Percentiles rank a stretch among this genome's conserved stretches.
Conservation (phyloP, 2,329 filamentous ascomycete species). For the Colletotrichum sp. region DNA sequence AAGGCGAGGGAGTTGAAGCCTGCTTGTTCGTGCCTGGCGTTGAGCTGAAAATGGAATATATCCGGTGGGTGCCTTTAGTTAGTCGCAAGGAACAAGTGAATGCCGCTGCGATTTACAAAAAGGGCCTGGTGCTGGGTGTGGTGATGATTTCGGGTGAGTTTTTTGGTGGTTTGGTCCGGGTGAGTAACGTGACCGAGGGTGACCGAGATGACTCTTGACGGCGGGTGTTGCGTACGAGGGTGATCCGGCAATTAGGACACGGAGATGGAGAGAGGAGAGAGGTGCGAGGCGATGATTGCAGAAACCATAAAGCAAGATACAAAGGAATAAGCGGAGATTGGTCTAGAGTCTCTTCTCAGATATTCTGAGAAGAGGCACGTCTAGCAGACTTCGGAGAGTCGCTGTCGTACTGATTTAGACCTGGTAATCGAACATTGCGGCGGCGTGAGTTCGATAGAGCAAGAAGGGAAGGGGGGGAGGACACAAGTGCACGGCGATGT, state of each 20-base stretch:
- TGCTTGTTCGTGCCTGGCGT: constrained; percentile 8
- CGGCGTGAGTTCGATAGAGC: constrained; percentile 53
- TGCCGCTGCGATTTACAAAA: constrained; percentile 45
- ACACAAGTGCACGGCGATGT: constrained; percentile 29
- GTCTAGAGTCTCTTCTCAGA: constrained; percentile 30
- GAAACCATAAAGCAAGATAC: constrained; percentile 20
- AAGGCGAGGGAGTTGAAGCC: constrained; percentile 5
- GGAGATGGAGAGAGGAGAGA: constrained; percentile 16
- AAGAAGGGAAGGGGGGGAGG: constrained; percentile 38
- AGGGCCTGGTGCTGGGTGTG: constrained; percentile 13
- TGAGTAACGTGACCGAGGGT: constrained; percentile 20
- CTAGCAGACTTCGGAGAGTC: constrained; percentile 62
- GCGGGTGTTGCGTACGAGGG: constrained; percentile 21
- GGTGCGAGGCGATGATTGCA: constrained; percentile 18
- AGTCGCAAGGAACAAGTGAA: constrained; percentile 57
- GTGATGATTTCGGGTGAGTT: constrained; percentile 1
- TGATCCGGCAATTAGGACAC: constrained; percentile 19
- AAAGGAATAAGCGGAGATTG: constrained; percentile 38
- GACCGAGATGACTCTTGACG: constrained; percentile 19
- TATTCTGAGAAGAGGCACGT: constrained; percentile 20
- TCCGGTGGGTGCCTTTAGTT: constrained; percentile 14
- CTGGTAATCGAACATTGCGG: constrained; percentile 59
- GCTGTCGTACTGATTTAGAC: constrained; percentile 55
- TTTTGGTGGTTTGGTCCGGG: not conserved
- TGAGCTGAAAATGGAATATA: constrained; percentile 8